Base-by-base conservation (phyloP, 768 basidiomycete species). In the Wakefieldia striispora region DNA sequence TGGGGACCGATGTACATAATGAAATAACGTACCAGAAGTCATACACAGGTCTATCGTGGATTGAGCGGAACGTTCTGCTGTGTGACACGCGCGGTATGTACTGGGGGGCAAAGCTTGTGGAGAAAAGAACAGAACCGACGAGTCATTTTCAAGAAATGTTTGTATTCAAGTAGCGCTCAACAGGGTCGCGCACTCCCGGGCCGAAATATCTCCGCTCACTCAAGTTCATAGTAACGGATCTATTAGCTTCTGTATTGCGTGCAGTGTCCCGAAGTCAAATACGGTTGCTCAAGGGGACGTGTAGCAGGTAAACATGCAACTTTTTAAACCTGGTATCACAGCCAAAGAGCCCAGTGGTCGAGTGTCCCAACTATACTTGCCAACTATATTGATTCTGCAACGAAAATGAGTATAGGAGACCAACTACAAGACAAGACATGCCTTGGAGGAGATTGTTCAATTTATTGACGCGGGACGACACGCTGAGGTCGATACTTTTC, bases 401-500 rank as follows among this genome's bases (percentile, higher is more conserved):
- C 19, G 21, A 38, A 11, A 2, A 27, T 68, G 40, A 66, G 61
- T 6, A 49, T n/a, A 23, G n/a, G 24, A 44, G 47, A 12, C 10
- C 8, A 35, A 12, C 7, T 16, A 14, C 40, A 42, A 6, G 26
- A 34, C 24, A 8, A 45, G 26, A 75, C 89, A 56, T 70, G 91
- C 93, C 83, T 67, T 87, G 81, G 43, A 98, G 76, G 63, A 88
- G 79, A 57, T 81, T 82, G 80, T 97, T 97, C 66, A 97, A 82
- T 72, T 94, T 95, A 68, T 86, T 95, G 62, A 98, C 92, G 47
- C 91, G 90, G 29, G 91, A 92, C 42, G 84, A 86, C 48, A 95
- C 94, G 60, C 91, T 95, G 51, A 98, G 80, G 73, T 99, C 97
- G 61, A 99, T 88, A 45, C 92, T 93, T 78, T 95, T 95, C 77